Conservation (phyloP, 106 monocot species). For the Dendrobium chrysotoxum region DNA sequence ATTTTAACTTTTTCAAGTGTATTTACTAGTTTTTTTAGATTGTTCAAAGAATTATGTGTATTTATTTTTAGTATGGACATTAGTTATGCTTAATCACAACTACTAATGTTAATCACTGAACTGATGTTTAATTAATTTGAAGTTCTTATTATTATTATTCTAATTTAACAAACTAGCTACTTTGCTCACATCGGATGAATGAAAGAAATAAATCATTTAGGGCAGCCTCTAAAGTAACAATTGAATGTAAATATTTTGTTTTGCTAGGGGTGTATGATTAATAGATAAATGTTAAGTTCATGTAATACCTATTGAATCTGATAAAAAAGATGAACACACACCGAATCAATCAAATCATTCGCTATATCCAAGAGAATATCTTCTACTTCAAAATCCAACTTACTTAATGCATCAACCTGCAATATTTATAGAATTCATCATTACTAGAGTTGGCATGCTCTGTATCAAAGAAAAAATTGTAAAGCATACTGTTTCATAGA, state of each 20-base stretch:
- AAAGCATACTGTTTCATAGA: neutral
- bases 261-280: neutral
- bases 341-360: slow-evolving; percentile 91
- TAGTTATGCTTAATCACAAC: too few relatives aligned
- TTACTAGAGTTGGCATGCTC: neutral
- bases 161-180: too few relatives aligned
- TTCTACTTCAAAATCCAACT: slow-evolving; percentile 79
- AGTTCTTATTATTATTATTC: too few relatives aligned
- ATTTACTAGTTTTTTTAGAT: too few relatives aligned
- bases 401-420: slow-evolving; percentile 71
- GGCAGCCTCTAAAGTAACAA: neutral
- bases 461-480: neutral
- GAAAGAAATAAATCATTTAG: neutral
- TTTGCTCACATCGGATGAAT: too few relatives aligned
- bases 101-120: too few relatives aligned
- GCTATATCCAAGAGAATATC: slow-evolving; percentile 83
- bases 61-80: too few relatives aligned
- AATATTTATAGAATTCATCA: slow-evolving; percentile 2
- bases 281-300: neutral
- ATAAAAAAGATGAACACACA: slow-evolving; percentile 11
- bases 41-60: too few relatives aligned
- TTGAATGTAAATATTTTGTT: neutral
- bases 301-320: neutral
- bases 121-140: too few relatives aligned
- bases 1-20: too few relatives aligned